Conservation (phyloP, 2,329 filamentous ascomycete genomes). For the Pseudohalonectria lignicola region DNA sequence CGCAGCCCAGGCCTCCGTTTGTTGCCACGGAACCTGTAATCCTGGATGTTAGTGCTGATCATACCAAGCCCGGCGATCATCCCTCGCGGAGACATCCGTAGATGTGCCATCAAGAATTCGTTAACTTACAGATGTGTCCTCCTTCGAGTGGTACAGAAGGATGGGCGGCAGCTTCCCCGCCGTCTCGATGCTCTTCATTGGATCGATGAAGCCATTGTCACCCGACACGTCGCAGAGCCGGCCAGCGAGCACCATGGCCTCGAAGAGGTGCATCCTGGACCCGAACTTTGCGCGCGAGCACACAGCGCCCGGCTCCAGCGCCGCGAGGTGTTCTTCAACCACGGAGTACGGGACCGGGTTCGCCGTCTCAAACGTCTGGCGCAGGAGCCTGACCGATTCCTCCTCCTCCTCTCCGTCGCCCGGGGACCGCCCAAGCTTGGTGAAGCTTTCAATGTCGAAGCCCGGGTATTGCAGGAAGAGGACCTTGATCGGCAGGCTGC, state of each 20-base stretch:
- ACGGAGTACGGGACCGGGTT: conserved; percentile 1
- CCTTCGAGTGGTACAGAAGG: conserved; percentile 1
- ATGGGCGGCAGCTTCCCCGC: conserved; percentile 3
- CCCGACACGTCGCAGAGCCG: background rate
- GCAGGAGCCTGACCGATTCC: background rate
- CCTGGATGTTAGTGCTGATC: background rate
- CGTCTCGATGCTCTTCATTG: conserved; percentile 3
- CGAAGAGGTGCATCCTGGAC: background rate
- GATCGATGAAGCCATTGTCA: conserved; percentile 2
- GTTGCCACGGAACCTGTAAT: conserved; percentile 1
- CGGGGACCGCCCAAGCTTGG: background rate
- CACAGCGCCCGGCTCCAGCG: background rate
- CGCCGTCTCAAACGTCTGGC: background rate
- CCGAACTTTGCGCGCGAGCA: conserved; percentile 2
- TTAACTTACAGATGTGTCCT: background rate
- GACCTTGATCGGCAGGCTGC: background rate
- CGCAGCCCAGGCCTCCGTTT: conserved; percentile 1
- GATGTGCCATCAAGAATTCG: background rate
- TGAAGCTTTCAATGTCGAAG: background rate
- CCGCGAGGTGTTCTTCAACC: conserved; percentile 2
- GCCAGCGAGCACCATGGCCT: conserved; percentile 1
- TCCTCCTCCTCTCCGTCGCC: background rate
- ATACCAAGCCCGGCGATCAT: no score
- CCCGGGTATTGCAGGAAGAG: conserved; percentile 4
- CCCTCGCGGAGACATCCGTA: no score